phyloP scores from a whole-genome alignment of 345 rosid genomes.

The Anacardium occidentale region DNA sequence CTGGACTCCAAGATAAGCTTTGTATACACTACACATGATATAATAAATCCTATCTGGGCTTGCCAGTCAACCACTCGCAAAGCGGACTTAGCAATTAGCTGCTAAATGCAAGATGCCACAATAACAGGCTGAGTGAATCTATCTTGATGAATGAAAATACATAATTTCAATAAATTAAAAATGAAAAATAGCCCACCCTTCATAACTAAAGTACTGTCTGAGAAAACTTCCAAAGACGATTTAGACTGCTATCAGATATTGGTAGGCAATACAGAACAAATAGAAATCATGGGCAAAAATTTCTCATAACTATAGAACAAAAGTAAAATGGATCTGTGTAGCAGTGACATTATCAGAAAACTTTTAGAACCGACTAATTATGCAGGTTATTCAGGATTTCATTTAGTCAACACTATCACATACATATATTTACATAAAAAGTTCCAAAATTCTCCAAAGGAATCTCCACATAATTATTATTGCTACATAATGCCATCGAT shows the following conservation, averaged over 20 bases:
- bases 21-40: not conserved
- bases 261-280: not conserved
- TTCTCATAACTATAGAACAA: not conserved
- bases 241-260: not conserved
- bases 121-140: not conserved
- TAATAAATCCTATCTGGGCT: not conserved
- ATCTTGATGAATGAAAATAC: not conserved
- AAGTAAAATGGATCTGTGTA: not conserved
- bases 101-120: not conserved
- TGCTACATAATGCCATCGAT: not conserved
- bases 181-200: not conserved
- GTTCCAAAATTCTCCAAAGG: not conserved
- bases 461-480: not conserved
- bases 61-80: conserved; percentile 2
- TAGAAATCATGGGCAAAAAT: not conserved
- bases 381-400: not conserved
- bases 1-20: not conserved
- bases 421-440: not conserved
- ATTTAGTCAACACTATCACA: not conserved
- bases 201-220: not conserved
- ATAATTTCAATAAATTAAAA: not conserved
- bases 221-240: not conserved
- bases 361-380: not conserved
- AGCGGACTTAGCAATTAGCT: not conserved
- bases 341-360: not conserved